Percentiles rank a stretch among this genome's conserved stretches.
Conservation (phyloP, 768 basidiomycete species). For the Boletus tomentosulus region DNA sequence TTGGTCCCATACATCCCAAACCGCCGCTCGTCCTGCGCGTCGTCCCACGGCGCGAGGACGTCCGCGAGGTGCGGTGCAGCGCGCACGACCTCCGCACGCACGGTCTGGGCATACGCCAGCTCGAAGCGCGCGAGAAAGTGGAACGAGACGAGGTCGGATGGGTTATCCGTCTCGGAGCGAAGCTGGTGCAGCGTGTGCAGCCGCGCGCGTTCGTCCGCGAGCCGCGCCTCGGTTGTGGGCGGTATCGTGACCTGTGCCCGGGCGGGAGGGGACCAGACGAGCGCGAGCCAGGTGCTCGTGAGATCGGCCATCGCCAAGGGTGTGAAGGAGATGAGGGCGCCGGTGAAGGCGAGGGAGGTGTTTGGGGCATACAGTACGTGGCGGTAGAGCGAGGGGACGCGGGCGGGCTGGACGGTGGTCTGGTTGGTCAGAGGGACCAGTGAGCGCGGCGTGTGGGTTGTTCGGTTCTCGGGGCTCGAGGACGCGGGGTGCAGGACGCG, state of each 20-base stretch:
- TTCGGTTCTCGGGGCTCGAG: background rate
- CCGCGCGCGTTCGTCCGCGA: constrained; percentile 37
- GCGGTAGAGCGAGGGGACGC: constrained; percentile 43
- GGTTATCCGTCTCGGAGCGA: constrained; percentile 20
- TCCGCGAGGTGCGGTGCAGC: constrained; percentile 14
- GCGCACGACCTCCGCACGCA: constrained; percentile 12
- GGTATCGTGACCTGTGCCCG: constrained; percentile 31
- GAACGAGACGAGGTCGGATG: constrained; percentile 24
- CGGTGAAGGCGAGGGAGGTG: constrained; percentile 45
- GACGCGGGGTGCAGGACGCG: constrained; percentile 30
- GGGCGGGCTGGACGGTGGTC: constrained; percentile 26
- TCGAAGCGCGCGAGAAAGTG: constrained; percentile 22
- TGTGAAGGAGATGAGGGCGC: constrained; percentile 39
- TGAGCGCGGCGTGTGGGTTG: background rate
- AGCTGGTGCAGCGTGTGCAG: constrained; percentile 23
- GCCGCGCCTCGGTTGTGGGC: constrained; percentile 27
- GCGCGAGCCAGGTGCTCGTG: constrained; percentile 45
- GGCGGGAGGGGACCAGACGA: constrained; percentile 32
- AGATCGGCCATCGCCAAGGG: constrained; percentile 49
- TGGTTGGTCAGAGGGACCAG: constrained; percentile 30
- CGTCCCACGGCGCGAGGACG: constrained; percentile 24
- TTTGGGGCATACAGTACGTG: constrained; percentile 46
- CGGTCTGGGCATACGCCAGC: constrained; percentile 19
- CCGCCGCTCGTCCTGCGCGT: constrained; percentile 24
- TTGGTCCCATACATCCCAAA: constrained; percentile 26